Evolutionary conservation across 163 green algal species (phyloP), one percentile per base, ranked within the genome.

Genomic region (Chloromonas sp.): DNA sequence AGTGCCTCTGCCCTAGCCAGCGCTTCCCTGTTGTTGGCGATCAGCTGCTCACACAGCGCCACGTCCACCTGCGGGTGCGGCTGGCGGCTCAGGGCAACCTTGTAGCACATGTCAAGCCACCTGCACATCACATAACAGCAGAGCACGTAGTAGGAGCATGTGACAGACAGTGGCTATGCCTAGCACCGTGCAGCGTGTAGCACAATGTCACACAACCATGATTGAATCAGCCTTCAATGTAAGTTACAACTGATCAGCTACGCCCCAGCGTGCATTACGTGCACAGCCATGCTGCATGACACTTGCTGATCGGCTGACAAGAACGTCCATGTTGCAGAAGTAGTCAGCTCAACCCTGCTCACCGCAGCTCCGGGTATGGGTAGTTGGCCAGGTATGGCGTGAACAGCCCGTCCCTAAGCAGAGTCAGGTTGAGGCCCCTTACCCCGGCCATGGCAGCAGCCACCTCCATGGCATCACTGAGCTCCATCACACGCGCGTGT

Each of bases 281-380:
- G 36, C 36, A 36, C 36, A 36, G 36, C 36, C 36, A 36, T 36
- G 36, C 36, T 36, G 36, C 36, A 36, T 36, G 36, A 36, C 36
- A 36, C 36, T 36, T 36, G 36, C 36, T 36, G 36, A 36, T 36
- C 36, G 36, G 36, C 36, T 36, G 36, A 36, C 36, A 36, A 36
- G 36, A 36, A 36, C 36, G 36, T 36, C 36, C 36, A 36, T 36
- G 36, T 36, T 36, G 36, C 36, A 36, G 36, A 36, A 36, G 36
- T 36, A 36, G 36, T 36, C 36, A 36, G 36, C 36, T 36, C 36
- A 36, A 36, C 36, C 36, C 36, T 36, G 36, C 36, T 36, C 90
- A 94, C 15, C 77, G 58, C 83, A 95, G 88, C 89, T 96, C 93
- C 58, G 91, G 81, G 58, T 85, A 60, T 3, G 88, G 89, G 80